Evolutionary conservation across 257 asterid species (phyloP).

Genomic region (Solanum sitiens): DNA sequence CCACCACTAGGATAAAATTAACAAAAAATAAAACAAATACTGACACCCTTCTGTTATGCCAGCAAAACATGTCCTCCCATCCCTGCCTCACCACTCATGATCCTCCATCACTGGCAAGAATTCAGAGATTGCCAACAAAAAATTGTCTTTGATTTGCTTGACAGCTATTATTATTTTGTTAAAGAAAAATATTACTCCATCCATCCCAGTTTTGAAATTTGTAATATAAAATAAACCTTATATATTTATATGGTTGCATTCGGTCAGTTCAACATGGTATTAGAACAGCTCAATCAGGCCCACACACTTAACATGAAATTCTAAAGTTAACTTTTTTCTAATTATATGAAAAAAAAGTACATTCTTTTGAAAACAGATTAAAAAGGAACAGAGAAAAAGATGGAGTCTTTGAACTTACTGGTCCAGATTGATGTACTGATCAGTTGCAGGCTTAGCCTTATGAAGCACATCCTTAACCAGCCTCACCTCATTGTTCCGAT

Average conservation of each 20-base stretch:
- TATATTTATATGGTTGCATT: neutral
- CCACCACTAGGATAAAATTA: slow-evolving; percentile 36
- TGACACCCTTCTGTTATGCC: neutral
- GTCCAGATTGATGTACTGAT: slow-evolving; percentile 46
- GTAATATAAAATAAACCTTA: neutral
- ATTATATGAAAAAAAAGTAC: too few species aligned
- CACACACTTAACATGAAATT: neutral
- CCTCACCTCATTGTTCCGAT: neutral
- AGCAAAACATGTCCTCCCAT: slow-evolving; percentile 9
- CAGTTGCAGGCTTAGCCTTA: neutral
- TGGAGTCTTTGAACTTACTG: slow-evolving; percentile 44
- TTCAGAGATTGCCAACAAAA: neutral
- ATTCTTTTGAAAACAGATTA: neutral
- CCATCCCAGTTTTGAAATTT: neutral
- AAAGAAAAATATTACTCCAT: neutral
- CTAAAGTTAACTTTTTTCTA: neutral
- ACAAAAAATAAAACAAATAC: slow-evolving; percentile 40
- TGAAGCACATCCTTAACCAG: neutral
- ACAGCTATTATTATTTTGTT: neutral
- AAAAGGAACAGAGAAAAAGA: neutral
- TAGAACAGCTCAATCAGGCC: neutral
- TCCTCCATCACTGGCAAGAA: neutral
- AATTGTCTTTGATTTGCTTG: neutral
- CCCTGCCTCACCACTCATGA: slow-evolving; percentile 10
- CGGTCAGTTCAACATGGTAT: neutral